These are phyloP conservation scores for Geosmithia putterillii DNA, from an alignment of 2,329 filamentous ascomycete species.

Conservation along the genomic window DNA sequence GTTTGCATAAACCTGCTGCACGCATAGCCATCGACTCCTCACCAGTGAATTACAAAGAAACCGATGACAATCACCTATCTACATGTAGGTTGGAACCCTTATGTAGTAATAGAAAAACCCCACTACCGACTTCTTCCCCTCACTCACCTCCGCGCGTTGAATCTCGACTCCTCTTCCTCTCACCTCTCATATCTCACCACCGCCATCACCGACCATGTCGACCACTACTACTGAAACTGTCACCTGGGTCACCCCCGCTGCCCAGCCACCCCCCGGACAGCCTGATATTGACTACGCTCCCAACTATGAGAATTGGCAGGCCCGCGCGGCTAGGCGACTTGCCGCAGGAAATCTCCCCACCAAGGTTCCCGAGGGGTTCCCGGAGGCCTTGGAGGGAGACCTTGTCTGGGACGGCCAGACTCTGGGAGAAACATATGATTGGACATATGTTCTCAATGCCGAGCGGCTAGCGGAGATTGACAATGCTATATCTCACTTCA, in stretches of 20 bases:
- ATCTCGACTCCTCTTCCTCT: no score
- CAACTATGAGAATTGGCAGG: slow-evolving; percentile 38
- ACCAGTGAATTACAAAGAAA: no score
- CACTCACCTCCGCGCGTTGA: no score
- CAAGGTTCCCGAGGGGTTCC: slow-evolving; percentile 36
- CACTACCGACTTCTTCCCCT: no score
- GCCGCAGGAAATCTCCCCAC: slow-evolving; percentile 24
- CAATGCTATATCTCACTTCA: slow-evolving; percentile 26
- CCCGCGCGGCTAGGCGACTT: slow-evolving; percentile 29
- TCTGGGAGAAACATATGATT: slow-evolving; percentile 34
- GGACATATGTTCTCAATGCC: slow-evolving; percentile 35
- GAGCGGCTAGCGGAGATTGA: slow-evolving; percentile 36
- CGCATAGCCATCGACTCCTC: no score
- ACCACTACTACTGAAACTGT: background rate
- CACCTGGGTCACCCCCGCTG: background rate
- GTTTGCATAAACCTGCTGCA: no score
- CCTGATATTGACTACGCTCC: slow-evolving; percentile 48
- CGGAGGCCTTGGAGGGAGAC: slow-evolving; percentile 29
- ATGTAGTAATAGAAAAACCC: no score
- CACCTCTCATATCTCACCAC: no score
- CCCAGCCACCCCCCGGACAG: slow-evolving; percentile 25
- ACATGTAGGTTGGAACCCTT: no score
- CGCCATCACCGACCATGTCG: background rate
- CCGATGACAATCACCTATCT: no score
- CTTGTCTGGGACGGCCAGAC: slow-evolving; percentile 46